Evolutionary conservation across 2,329 filamentous ascomycete genomes (phyloP).

Genomic region (Colletotrichum navitas): DNA sequence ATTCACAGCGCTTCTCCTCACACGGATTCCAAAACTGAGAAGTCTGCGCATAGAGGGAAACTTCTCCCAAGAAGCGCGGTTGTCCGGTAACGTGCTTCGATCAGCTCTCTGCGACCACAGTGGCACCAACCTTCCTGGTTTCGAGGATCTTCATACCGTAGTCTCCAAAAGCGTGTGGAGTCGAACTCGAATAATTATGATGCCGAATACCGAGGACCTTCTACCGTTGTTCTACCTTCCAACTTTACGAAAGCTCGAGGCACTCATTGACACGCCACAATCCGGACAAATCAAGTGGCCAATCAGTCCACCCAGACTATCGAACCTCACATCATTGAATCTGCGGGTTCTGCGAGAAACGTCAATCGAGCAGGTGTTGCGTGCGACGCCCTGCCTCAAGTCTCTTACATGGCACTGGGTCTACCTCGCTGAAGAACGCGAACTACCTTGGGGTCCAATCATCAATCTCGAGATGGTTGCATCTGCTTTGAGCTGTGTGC

Average conservation of each 20-base stretch:
- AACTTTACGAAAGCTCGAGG: not conserved
- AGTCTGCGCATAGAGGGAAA: not conserved
- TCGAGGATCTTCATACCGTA: not conserved
- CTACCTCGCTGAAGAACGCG: not conserved
- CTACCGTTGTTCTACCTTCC: not conserved
- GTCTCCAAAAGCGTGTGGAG: not conserved
- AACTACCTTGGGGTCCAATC: not conserved
- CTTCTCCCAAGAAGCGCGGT: not conserved
- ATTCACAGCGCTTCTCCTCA: not conserved
- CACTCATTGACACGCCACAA: not conserved
- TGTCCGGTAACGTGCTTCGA: not conserved
- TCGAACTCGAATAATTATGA: no score
- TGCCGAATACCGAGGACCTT: no score
- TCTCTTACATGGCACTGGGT: not conserved
- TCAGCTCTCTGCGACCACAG: not conserved
- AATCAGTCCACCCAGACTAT: not conserved
- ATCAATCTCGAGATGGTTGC: not conserved
- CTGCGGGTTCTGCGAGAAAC: not conserved
- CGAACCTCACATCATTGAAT: not conserved
- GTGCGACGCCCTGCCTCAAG: not conserved
- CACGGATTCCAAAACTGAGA: not conserved
- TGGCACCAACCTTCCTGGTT: not conserved
- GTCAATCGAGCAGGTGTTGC: not conserved
- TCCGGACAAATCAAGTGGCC: not conserved
- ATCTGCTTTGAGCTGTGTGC: not conserved